phyloP scores from a whole-genome alignment of 2,329 filamentous ascomycete species.

The Fusarium cicatricum region DNA sequence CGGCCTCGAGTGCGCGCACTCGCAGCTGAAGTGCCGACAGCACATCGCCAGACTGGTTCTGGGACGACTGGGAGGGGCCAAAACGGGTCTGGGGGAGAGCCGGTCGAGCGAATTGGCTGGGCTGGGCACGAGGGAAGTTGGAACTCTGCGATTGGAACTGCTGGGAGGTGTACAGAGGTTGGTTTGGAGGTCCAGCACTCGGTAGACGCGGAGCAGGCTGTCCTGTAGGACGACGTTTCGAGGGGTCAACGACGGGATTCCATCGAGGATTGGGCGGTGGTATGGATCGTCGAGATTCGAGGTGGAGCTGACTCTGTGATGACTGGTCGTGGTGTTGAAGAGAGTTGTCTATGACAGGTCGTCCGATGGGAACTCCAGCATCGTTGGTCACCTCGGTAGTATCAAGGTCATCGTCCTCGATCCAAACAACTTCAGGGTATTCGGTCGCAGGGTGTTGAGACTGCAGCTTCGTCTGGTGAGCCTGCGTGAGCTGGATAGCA shows the following conservation, averaged over 20 bases:
- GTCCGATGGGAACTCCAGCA: conserved; percentile 50
- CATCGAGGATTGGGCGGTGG: conserved; percentile 51
- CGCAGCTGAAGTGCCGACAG: conserved; percentile 60
- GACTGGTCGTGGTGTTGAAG: conserved; percentile 46
- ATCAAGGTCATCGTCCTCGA: conserved; percentile 66
- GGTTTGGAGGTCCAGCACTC: conserved; percentile 25
- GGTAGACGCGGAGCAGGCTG: conserved; percentile 28
- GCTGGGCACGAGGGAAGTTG: conserved; percentile 44
- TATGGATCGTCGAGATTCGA: conserved; percentile 38
- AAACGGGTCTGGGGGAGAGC: conserved; percentile 40
- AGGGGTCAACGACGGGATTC: conserved; percentile 47
- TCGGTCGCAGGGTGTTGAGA: conserved; percentile 36
- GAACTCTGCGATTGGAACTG: conserved; percentile 43
- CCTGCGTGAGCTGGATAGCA: conserved; percentile 68
- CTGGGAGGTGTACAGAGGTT: conserved; percentile 43
- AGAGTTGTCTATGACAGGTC: conserved; percentile 48
- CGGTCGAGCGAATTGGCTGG: conserved; percentile 54
- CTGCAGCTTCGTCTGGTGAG: conserved; percentile 36
- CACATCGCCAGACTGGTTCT: conserved; percentile 47
- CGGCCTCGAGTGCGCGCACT: conserved; percentile 61
- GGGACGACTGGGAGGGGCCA: conserved; percentile 37
- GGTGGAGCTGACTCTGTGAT: conserved; percentile 30
- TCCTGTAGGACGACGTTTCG: conserved; percentile 27
- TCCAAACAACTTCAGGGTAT: conserved; percentile 52
- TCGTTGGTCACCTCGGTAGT: conserved; percentile 64